Evolutionary conservation across 2,329 filamentous ascomycete species (phyloP).

Genomic region (Epichloe glyceriae): DNA sequence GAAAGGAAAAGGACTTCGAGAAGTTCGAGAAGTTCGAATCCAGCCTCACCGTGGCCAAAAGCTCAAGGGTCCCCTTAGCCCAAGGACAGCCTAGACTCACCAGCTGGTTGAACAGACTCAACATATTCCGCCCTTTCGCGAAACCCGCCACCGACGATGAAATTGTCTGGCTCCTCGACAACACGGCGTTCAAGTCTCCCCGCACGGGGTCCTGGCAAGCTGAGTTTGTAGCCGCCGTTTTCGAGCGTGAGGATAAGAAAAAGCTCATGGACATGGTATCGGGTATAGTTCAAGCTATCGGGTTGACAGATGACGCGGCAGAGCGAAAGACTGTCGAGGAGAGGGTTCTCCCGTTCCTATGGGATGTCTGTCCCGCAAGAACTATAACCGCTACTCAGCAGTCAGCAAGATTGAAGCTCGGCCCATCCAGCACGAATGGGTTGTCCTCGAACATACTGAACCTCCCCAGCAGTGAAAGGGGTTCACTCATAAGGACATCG

Average conservation of each 20-base stretch:
- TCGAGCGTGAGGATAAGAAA: constrained; percentile 57
- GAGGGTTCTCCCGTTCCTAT: constrained; percentile 65
- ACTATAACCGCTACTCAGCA: constrained; percentile 52
- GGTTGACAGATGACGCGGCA: constrained; percentile 47
- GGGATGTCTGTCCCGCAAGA: constrained; percentile 59
- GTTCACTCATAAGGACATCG: constrained; percentile 30
- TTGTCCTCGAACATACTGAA: constrained; percentile 52
- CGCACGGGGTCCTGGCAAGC: constrained; percentile 52
- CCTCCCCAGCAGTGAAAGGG: constrained; percentile 34
- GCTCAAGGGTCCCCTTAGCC: constrained; percentile 12
- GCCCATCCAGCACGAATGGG: constrained; percentile 59
- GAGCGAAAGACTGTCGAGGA: constrained; percentile 48
- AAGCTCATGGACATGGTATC: constrained; percentile 56
- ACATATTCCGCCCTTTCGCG: constrained; percentile 35
- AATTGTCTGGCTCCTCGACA: constrained; percentile 81
- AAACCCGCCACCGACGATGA: constrained; percentile 50
- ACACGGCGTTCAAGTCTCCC: constrained; percentile 58
- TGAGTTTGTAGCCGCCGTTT: constrained; percentile 74
- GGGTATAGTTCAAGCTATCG: constrained; percentile 56
- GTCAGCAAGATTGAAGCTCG: constrained; percentile 38
- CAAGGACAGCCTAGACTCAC: constrained; percentile 19
- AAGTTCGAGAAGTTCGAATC: constrained; percentile 39
- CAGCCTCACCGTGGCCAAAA: constrained; percentile 26
- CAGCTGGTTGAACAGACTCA: constrained; percentile 36
- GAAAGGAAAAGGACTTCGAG: constrained; percentile 34